Evolutionary conservation across 2,329 filamentous ascomycete species (phyloP), one percentile per base, ranked within the genome.

Genomic region (Apiospora hydei): DNA sequence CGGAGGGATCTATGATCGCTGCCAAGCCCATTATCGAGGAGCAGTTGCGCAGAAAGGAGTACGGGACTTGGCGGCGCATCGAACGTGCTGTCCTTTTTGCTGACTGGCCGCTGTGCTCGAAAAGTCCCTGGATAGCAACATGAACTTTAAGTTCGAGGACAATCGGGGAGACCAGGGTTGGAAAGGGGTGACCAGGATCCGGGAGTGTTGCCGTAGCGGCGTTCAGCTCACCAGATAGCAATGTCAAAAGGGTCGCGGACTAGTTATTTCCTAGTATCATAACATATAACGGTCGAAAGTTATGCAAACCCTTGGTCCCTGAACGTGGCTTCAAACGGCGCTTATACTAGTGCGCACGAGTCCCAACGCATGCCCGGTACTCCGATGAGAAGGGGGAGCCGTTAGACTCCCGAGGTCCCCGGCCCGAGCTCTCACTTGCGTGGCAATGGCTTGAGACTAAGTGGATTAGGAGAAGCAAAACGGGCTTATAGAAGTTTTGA

Each of bases 1-100:
- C 72, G 5, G 70, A 76, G 70, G 71, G 68, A 7, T 70, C 64
- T 21, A 71, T 49, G 38, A 68, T 46, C 5, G 72, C 72, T 30
- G 70, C 72, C 11, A 71, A 46, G 43, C 53, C 70, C 14, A 68
- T 73, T 5, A 30, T 71, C 21, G 72, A 71, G 16, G 72, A 73
- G 26, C 67, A 46, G 18, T 30, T 47, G 4, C 30, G 71, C 13
- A 76, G 72, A 16, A 76, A 78, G 57, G 75, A 80, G 61, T 67
- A 78, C n/a, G 80, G 79, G 14, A 76, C 77, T 18, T 78, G 79
- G 3, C 80, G 83, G 11, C 80, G 78, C 11, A 81, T 83, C 74
- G 82, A 83, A 75, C 81, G 81, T 11, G 84, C 82, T 1, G 76
- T 87, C 7, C 87, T 87, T 74, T 83, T 87, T 71, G 82, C 82